Evolutionary conservation across 2,329 filamentous ascomycete genomes (phyloP), one percentile per base, ranked within the genome.

Genomic region (Apiospora malaysiana): DNA sequence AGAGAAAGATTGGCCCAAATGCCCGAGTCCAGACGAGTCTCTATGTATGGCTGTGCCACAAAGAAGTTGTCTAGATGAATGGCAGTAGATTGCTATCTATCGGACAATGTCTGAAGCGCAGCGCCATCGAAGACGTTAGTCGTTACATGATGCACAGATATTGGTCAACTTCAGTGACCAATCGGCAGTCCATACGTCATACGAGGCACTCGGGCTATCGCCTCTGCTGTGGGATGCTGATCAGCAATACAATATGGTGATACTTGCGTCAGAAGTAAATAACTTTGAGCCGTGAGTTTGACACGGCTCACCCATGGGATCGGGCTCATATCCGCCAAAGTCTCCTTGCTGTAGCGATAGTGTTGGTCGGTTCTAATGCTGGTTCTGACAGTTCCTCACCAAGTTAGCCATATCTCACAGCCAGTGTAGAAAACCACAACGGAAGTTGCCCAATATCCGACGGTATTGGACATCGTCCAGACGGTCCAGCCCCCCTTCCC

Each of bases 101-200:
- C 56, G 12, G 56, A 40, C 56, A 40, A 63, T n/a, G 18, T n/a
- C 32, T 63, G 56, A 63, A 63, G 32, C 56, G 32, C 32, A 63
- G 32, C 56, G 56, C 56, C 56, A 63, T 63, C 32, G 27, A 40
- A 40, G 18, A 14, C 32, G 1, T 40, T n/a, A 59, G 27, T 59
- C 16, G 51, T 37, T 59, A 27, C 51, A 32, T 37, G 51, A 18
- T 59, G 51, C 51, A 59, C 51, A 59, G 51, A 59, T 59, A 9
- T 59, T 16, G 51, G 14, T 21, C 56, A 63, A 40, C 32, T 40
- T 23, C 18, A 21, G 18, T 7, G 27, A 32, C 21, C 56, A 40
- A 12, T 63, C 18, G 32, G 32, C 18, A n/a, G 10, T 12, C 27
- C 56, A 23, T 40, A 63, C 56, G 21, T 32, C 51, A 59, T 59